Evolutionary conservation across 306 rosid genomes (phyloP).

Genomic region (Inga oerstediana): DNA sequence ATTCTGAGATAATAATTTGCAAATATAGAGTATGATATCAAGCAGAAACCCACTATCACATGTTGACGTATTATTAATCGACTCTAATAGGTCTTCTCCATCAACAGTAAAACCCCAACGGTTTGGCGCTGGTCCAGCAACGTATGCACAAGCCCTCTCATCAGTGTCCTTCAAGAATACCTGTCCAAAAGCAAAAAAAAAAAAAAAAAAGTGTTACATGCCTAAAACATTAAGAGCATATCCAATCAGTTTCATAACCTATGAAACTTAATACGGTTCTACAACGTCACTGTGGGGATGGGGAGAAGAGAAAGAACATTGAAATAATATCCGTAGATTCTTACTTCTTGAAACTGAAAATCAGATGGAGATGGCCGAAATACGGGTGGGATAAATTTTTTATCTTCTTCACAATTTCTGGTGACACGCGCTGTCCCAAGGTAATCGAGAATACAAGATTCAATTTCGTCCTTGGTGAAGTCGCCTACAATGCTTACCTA

Average conservation of each 20-base stretch:
- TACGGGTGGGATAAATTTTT: conserved; percentile 55
- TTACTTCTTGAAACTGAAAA: conserved; percentile 91
- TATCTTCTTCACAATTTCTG: conserved; percentile 38
- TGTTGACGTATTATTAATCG: conserved; percentile 46
- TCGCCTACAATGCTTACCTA: conserved; percentile 95
- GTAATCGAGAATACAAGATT: conserved; percentile 93
- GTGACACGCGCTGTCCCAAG: conserved; percentile 82
- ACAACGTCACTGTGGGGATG: neutral
- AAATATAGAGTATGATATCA: conserved; percentile 3
- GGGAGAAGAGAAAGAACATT: neutral
- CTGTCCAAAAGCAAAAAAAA: conserved; percentile 43
- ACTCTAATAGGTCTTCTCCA: conserved; percentile 68
- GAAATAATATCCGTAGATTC: conserved; percentile 40
- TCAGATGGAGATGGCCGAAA: conserved; percentile 76
- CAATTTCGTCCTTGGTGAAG: conserved; percentile 86
- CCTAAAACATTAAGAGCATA: conserved; percentile 1
- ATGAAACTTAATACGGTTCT: conserved; percentile 7
- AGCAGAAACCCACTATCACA: conserved; percentile 55
- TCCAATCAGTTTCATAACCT: conserved; percentile 7
- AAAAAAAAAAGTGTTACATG: conserved; percentile 7
- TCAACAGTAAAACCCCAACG: conserved; percentile 97
- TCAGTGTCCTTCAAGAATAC: conserved; percentile 94
- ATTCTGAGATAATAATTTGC: conserved; percentile 27
- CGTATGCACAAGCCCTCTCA: conserved; percentile 99
- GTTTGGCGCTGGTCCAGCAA: conserved; percentile 99